Percentiles rank a stretch among this genome's conserved stretches.
Conservation (phyloP, 176 grass and related monocot species). For the Juncus effusus region DNA sequence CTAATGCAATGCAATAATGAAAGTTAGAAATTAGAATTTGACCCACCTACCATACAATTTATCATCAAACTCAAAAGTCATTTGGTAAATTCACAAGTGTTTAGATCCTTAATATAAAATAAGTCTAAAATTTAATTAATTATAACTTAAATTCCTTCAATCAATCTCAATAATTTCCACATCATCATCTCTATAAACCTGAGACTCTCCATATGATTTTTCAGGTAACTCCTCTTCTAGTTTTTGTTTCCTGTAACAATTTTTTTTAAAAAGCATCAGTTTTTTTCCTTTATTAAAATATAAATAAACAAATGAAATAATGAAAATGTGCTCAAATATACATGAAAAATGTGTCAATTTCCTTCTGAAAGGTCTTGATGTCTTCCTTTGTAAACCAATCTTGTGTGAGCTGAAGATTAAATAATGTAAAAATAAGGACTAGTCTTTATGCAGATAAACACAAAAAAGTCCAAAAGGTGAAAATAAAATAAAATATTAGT, state of each 20-base stretch:
- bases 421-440: background rate
- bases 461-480: background rate
- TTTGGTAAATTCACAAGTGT: too few species aligned
- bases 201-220: background rate
- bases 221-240: background rate
- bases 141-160: background rate
- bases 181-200: background rate
- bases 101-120: too few species aligned
- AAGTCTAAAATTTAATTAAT: too few species aligned
- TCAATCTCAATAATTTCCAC: background rate
- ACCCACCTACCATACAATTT: too few species aligned
- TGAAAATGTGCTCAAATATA: too few species aligned
- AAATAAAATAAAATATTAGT: background rate
- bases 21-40: too few species aligned
- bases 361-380: background rate
- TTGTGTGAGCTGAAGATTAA: background rate
- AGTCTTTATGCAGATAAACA: background rate
- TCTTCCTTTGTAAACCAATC: background rate
- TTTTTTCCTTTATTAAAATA: background rate
- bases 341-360: slow-evolving; percentile 1
- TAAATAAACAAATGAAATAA: background rate
- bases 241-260: background rate
- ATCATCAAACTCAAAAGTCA: too few species aligned
- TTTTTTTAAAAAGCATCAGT: background rate
- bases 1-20: too few species aligned